Base-by-base conservation (phyloP, 495 filamentous ascomycete genomes). In the Podospora appendiculata region DNA sequence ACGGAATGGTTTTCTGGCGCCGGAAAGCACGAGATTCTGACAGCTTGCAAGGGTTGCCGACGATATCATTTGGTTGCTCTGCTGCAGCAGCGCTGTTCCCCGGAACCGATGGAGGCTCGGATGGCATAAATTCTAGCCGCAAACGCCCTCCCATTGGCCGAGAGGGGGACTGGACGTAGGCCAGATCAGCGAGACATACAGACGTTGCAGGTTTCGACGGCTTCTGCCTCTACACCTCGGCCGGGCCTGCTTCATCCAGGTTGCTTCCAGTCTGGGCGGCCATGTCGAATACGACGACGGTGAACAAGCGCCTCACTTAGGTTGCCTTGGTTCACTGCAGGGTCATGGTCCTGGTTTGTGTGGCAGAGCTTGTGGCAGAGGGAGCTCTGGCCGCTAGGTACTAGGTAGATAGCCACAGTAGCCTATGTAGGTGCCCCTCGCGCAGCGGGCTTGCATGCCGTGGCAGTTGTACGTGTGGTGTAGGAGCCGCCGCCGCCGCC, bases 41-140 rank as follows among this genome's bases (percentile, higher is more conserved):
- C 43, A 48, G 47, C 55, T 32, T 33, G 45, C 53, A 63, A 50
- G 55, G 54, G 50, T 58, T n/a, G 40, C 48, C 40, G 13, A 50
- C 52, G n/a, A 53, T 57, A 54, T 56, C 56, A 46, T 41, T 34
- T 25, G 18, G 49, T 53, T 46, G 56, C 55, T 46, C 46, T 54
- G 39, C 47, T 55, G 45, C 53, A 25, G 25, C 25, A 25, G 25
- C 25, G 25, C 25, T 25, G 25, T 42, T 48, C 40, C 47, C 45
- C 45, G 32, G 40, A 52, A 40, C 39, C 49, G 36, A 18, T 58
- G 17, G 45, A 49, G 17, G 50, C 41, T 54, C 32, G 41, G 43
- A 48, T 17, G 32, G 51, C 50, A 57, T 57, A 34, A 53, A 47
- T 47, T 39, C 19, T 18, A 40, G 7, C 38, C 42, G 34, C 43